These are phyloP conservation scores for Cystoderma amianthinum DNA, from an alignment of 768 basidiomycete species.

Conservation along the genomic window DNA sequence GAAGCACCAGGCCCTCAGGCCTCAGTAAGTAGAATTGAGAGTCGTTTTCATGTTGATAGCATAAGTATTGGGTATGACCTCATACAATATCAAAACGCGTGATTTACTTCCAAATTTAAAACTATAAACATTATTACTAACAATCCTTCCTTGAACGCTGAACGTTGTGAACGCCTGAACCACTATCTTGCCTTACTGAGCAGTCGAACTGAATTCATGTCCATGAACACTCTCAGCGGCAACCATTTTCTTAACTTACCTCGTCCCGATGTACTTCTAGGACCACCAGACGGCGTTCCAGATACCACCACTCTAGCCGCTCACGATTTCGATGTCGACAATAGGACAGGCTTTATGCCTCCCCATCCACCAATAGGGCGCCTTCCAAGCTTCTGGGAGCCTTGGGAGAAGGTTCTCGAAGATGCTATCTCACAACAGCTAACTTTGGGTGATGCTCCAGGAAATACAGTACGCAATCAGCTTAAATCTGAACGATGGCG, in stretches of 20 bases:
- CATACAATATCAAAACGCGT: too few species aligned
- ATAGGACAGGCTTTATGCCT: constrained; percentile 88
- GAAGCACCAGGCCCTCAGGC: too few species aligned
- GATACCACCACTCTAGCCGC: constrained; percentile 56
- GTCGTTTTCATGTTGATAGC: too few species aligned
- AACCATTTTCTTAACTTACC: constrained; percentile 26
- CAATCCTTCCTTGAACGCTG: too few species aligned
- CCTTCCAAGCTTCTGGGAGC: constrained; percentile 66
- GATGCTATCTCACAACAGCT: constrained; percentile 35
- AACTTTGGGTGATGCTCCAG: constrained; percentile 46
- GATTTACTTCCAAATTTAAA: too few species aligned
- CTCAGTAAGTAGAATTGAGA: too few species aligned
- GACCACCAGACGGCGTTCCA: constrained; percentile 16
- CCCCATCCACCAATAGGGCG: constrained; percentile 61
- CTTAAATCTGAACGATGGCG: constrained; percentile 40
- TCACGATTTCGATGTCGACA: constrained; percentile 89
- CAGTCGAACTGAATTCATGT: too few species aligned
- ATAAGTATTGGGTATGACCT: too few species aligned
- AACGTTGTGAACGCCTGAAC: too few species aligned
- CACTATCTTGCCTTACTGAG: too few species aligned
- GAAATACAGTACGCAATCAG: constrained; percentile 25
- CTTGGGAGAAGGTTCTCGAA: constrained; percentile 29
- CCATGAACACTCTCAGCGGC: too few species aligned
- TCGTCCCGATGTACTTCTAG: constrained; percentile 16
- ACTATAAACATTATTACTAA: too few species aligned